Evolutionary conservation across 371 early-diverging fungal genomes (phyloP).

Genomic region (Phascolomyces articulosus): DNA sequence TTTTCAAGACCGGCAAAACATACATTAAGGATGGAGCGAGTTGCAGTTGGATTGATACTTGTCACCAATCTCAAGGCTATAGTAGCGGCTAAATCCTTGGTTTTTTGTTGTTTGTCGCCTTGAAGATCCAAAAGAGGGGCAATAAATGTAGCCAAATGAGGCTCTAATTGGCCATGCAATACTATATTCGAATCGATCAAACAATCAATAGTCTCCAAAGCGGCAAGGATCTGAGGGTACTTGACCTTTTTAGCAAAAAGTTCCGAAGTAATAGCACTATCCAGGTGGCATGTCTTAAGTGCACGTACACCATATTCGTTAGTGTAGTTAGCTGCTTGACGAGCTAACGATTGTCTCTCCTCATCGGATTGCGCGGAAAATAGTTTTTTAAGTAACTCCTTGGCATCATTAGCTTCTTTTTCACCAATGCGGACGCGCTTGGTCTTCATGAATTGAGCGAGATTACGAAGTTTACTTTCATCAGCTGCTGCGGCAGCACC

Average conservation of each 20-base stretch:
- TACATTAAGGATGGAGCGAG: conserved; percentile 56
- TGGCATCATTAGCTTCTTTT: conserved; percentile 40
- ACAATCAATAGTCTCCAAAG: conserved; percentile 6
- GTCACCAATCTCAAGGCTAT: conserved; percentile 55
- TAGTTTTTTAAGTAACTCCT: conserved; percentile 16
- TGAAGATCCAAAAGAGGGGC: conserved; percentile 60
- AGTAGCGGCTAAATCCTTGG: conserved; percentile 55
- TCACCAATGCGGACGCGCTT: conserved; percentile 46
- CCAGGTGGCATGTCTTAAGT: conserved; percentile 24
- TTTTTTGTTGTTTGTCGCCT: conserved; percentile 67
- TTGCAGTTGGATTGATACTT: conserved; percentile 57
- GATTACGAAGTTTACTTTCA: conserved; percentile 34
- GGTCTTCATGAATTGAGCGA: conserved; percentile 32
- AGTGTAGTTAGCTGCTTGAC: conserved; percentile 12
- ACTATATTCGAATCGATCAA: conserved; percentile 27
- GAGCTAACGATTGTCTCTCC: conserved; percentile 12
- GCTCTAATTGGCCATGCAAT: conserved; percentile 57
- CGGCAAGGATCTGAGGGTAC: conserved; percentile 11
- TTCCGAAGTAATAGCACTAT: conserved; percentile 18
- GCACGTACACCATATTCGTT: conserved; percentile 21
- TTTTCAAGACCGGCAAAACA: conserved; percentile 62
- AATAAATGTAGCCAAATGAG: conserved; percentile 60
- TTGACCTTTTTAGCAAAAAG: conserved; percentile 23
- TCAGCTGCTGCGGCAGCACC: conserved; percentile 45
- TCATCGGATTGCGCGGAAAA: conserved; percentile 10